Evolutionary conservation across 2,329 filamentous ascomycete genomes (phyloP), one percentile per base, ranked within the genome.

Genomic region (Daldinia sp.): DNA sequence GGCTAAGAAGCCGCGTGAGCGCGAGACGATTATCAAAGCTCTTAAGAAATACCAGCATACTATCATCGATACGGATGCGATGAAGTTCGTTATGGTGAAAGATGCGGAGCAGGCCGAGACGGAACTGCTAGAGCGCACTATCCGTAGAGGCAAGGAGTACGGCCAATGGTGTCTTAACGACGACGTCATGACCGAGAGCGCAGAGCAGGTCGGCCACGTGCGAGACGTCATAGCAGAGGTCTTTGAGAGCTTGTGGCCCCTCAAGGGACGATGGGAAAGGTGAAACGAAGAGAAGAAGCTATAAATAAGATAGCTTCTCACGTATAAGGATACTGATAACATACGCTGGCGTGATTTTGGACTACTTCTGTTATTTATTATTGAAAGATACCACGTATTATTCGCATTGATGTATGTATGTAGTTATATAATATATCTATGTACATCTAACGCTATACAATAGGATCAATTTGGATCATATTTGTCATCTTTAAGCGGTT

Each of bases 101-200:
- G 82, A 82, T 72, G 80, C 81, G 1, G 81, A 83, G 69, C 80
- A 83, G 65, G 80, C 79, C 0, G 75, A 80, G 67, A 77, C 76
- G 18, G 74, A 78, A 18, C 69, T 82, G 6, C 73, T 82, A 6
- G 79, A 81, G 35, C 74, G 79, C 13, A 76, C 78, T 35, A 75
- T 80, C 44, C 76, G 78, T 23, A 74, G 75, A 26, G 79, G 78
- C 58, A 78, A 78, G 59, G 74, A 72, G 0, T 77, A 71, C 62
- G 80, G 80, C 0, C 81, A 82, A 66, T 78, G 81, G 39, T 83
- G 81, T 59, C 73, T 82, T 23, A 82, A 82, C 62, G 81, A 83
- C 73, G 81, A 83, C 74, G 81, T 83, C 2, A 78, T 78, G 60
- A 80, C 78, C 6, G 75, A 79, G 46, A 79, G 80, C 64, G 72